phyloP scores from a whole-genome alignment of 179 eudicot species.

The Carnegiea gigantea region DNA sequence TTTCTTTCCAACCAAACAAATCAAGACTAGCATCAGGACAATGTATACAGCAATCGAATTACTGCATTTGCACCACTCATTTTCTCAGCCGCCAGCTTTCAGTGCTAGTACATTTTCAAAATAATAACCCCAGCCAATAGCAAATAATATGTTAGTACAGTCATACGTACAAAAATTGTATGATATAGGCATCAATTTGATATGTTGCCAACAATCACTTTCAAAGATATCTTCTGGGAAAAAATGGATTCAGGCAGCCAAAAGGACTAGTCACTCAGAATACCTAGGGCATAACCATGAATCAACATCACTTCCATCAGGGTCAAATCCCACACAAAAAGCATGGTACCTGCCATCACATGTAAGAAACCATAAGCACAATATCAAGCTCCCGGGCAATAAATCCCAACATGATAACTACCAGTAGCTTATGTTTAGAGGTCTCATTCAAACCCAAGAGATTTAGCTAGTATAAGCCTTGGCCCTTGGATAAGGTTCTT shows the following conservation, averaged over 20 bases:
- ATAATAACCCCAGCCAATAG: background rate
- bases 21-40: background rate
- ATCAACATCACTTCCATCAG: conserved; percentile 73
- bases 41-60: background rate
- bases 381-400: background rate
- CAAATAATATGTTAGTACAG: background rate
- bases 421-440: conserved; percentile 4
- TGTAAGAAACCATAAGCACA: conserved; percentile 10
- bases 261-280: conserved; percentile 9
- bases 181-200: background rate
- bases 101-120: background rate
- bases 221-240: background rate
- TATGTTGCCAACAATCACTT: background rate
- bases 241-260: background rate
- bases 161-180: background rate
- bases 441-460: background rate
- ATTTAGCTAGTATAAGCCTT: background rate
- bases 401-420: conserved; percentile 7
- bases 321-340: conserved; percentile 91
- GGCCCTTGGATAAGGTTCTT: conserved; percentile 1
- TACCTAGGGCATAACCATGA: conserved; percentile 98
- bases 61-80: background rate
- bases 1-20: background rate
- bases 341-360: conserved; percentile 86
- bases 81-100: too few relatives aligned